Percentiles rank a stretch among this genome's conserved stretches.
phyloP scores from a whole-genome alignment of 129 eudicot genomes.

The Ambrosia trifida region DNA sequence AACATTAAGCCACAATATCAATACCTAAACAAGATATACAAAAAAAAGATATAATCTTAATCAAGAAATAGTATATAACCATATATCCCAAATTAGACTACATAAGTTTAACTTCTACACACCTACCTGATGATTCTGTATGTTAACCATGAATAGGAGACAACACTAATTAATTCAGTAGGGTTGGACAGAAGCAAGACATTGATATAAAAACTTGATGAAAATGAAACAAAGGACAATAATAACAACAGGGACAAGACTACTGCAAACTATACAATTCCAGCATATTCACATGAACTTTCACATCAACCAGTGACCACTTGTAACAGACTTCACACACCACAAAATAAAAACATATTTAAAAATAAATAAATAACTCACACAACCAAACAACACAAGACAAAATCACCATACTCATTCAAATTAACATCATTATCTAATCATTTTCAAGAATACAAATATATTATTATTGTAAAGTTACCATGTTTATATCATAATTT shows the following conservation, averaged over 20 bases:
- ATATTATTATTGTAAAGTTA: too few relatives aligned
- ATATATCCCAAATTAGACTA: background rate
- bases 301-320: conserved; percentile 58
- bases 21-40: background rate
- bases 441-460: too few relatives aligned
- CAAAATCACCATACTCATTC: too few relatives aligned
- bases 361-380: background rate
- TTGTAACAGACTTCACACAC: conserved; percentile 22
- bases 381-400: conserved; percentile 4
- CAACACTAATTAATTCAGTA: conserved; percentile 1
- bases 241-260: conserved; percentile 44
- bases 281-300: conserved; percentile 47
- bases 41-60: background rate
- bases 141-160: conserved; percentile 13
- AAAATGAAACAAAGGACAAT: conserved; percentile 14
- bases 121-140: conserved; percentile 15
- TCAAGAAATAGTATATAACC: background rate
- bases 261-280: conserved; percentile 20
- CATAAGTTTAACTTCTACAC: background rate
- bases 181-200: conserved; percentile 3
- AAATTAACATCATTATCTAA: conserved; percentile 9
- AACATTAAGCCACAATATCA: background rate
- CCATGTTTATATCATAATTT: too few relatives aligned
- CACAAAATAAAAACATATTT: background rate
- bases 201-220: background rate